Evolutionary conservation across 1,284 basidiomycete genomes (phyloP), one percentile per base, ranked within the genome.

Genomic region (Fomitopsis pinicola): DNA sequence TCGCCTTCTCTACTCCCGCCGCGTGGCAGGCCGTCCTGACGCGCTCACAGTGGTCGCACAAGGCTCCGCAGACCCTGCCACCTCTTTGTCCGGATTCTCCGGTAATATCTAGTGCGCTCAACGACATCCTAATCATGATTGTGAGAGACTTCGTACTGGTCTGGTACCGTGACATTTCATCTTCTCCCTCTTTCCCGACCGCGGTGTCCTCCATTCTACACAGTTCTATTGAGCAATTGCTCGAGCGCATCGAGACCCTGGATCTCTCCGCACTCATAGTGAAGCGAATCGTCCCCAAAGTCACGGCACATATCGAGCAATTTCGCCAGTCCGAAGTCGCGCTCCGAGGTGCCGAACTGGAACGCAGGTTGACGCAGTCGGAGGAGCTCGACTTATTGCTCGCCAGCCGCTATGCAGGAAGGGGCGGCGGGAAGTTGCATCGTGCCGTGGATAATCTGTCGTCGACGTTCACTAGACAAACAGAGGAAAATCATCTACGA

Each of bases 281-380:
- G 22, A 89, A 89, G 59, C 88, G 86, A 3, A 85, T 98, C 33
- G 74, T 98, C 6, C 97, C 97, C 3, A 89, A 88, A 68, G 77
- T 98, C 59, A 98, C 94, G 0, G 79, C 85, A 0, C 97, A 98
- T 72, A 82, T 98, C 35, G 92, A 96, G 63, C 88, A 91, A 57
- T 98, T 94, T 72, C 88, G 92, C n/a, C 86, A 91, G 64, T 94
- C 95, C n/a, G 94, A 97, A 73, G 82, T 92, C 53, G 87, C 87
- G 7, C 79, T 92, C 42, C 86, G 87, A 36, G 92, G 91, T 40
- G 88, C 87, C 8, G 88, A 85, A 5, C 75, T 93, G 59, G 89
- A 92, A 71, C 84, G 90, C 46, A 85, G 83, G 63, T 76, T 93
- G 59, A 92, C 90, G 0, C 91, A 93, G 70, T 94, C 92, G 1